Percentiles rank a stretch among this genome's conserved stretches.
Conservation (phyloP, 345 rosid species). For the Ceriops decandra region DNA sequence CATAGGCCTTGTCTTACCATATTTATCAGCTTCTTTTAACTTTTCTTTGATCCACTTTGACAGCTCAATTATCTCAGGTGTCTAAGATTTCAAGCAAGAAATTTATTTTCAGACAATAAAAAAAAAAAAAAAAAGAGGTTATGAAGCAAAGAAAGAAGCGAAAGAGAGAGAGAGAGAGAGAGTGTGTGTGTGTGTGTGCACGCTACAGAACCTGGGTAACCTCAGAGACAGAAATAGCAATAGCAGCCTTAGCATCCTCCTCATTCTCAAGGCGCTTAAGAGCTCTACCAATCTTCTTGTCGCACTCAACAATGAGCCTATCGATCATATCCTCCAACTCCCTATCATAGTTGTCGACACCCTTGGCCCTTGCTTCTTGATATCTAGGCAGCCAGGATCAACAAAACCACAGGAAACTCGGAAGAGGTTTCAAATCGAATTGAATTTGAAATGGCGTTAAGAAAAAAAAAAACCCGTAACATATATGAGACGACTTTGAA, state of each 20-base stretch:
- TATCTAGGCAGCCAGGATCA: constrained; percentile 40
- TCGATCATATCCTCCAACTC: constrained; percentile 97
- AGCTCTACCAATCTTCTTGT: constrained; percentile 91
- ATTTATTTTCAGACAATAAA: no score
- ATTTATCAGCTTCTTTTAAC: constrained; percentile 82
- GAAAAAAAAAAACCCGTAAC: no score
- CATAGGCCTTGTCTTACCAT: constrained; percentile 41
- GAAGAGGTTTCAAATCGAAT: no score
- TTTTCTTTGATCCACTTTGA: constrained; percentile 91
- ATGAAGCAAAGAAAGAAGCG: neutral
- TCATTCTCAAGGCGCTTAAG: constrained; percentile 98
- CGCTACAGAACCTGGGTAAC: constrained; percentile 68
- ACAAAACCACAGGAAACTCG: no score
- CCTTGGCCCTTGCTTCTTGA: constrained; percentile 81
- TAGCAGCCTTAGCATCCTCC: constrained; percentile 99
- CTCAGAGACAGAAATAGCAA: constrained; percentile 94
- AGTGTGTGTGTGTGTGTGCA: neutral
- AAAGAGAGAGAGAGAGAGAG: neutral
- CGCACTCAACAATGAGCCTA: constrained; percentile 93
- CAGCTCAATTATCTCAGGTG: constrained; percentile 67
- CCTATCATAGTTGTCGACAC: constrained; percentile 76
- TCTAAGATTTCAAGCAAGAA: constrained; percentile 39
- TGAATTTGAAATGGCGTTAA: no score
- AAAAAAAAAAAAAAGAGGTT: neutral
- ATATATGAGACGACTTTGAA: no score